A percentile compares a stretch with the other conserved stretches of the same genome.
These are phyloP conservation scores for Lasiodiplodia hormozganensis DNA, from an alignment of 2,329 filamentous ascomycete species.

Conservation along the genomic window DNA sequence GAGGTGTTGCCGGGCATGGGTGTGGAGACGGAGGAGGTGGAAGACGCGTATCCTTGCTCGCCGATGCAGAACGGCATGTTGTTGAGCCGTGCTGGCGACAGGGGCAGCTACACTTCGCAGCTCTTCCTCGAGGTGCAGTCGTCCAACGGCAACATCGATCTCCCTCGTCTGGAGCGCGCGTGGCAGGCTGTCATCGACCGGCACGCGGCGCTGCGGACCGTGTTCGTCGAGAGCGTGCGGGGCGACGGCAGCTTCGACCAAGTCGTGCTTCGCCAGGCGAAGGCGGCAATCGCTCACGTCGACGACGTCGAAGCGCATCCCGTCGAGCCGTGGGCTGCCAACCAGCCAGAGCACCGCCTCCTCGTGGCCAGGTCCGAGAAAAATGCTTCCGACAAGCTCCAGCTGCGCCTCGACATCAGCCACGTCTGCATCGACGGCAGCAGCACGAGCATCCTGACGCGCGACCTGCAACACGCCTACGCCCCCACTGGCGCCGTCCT, in stretches of 20 bases:
- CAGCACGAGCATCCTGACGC: conserved; percentile 57
- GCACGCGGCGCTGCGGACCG: conserved; percentile 41
- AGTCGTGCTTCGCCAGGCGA: conserved; percentile 33
- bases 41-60: conserved; percentile 27
- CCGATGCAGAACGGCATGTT: conserved; percentile 29
- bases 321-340: conserved; percentile 32
- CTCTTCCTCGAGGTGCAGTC: background rate
- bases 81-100: conserved; percentile 15
- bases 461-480: conserved; percentile 56
- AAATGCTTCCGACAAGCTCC: background rate
- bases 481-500: conserved; percentile 45
- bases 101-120: conserved; percentile 21
- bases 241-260: conserved; percentile 44
- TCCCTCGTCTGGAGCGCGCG: conserved; percentile 39
- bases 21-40: conserved; percentile 34
- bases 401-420: conserved; percentile 55
- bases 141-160: conserved; percentile 31
- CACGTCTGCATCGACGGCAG: conserved; percentile 61
- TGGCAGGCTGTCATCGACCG: conserved; percentile 46
- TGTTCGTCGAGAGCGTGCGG: conserved; percentile 45
- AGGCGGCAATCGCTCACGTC: conserved; percentile 34
- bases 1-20: background rate
- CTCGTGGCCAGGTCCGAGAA: background rate
- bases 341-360: conserved; percentile 48
- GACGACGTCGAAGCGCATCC: conserved; percentile 30